A percentile compares a stretch with the other conserved stretches of the same genome.
Evolutionary conservation across 345 rosid species (phyloP).

Genomic region (Murraya paniculata): DNA sequence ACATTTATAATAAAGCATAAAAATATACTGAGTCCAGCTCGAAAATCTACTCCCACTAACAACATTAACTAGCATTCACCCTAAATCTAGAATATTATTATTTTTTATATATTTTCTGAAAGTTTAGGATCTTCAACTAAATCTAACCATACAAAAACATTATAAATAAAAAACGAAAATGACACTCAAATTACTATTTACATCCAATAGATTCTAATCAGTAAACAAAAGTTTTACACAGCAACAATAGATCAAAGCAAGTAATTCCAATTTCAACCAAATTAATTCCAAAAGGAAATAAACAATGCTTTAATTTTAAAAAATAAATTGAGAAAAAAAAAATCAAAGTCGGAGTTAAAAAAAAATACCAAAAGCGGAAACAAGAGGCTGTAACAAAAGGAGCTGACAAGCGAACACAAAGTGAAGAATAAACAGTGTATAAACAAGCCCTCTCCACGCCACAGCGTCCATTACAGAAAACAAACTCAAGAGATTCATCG

Average conservation of each 20-base stretch:
- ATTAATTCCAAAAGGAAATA: not conserved
- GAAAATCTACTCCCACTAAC: too few species aligned
- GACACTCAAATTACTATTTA: not conserved
- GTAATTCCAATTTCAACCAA: not conserved
- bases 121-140: not conserved
- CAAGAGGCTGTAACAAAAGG: conserved; percentile 88
- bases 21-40: too few species aligned
- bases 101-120: too few species aligned
- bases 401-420: conserved; percentile 80
- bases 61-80: too few species aligned
- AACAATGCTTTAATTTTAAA: not conserved
- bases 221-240: not conserved
- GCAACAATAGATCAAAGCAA: not conserved
- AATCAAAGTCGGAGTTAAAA: not conserved
- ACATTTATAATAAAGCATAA: too few species aligned
- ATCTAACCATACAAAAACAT: not conserved
- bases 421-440: conserved; percentile 57
- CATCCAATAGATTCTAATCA: not conserved
- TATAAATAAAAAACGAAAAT: not conserved
- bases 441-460: conserved; percentile 75
- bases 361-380: conserved; percentile 66
- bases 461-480: conserved; percentile 49
- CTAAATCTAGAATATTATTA: too few species aligned
- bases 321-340: too few species aligned
- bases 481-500: conserved; percentile 38